These are phyloP conservation scores for Chaetomium sp. DNA, from an alignment of 2,329 filamentous ascomycete species.

Conservation along the genomic window DNA sequence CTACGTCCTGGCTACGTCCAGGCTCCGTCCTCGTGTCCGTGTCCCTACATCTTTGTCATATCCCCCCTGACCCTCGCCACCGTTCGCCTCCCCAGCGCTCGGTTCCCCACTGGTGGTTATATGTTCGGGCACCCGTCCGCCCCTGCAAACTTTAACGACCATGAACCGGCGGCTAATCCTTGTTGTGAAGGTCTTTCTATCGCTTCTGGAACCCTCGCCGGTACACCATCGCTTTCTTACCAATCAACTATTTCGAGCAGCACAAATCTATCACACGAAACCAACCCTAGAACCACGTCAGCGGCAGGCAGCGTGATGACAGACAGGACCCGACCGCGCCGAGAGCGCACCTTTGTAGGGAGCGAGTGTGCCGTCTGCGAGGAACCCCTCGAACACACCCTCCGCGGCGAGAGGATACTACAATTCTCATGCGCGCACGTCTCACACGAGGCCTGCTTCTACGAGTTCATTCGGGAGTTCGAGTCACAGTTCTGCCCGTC, in stretches of 20 bases:
- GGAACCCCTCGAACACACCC: slow-evolving; percentile 91
- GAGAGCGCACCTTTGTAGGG: slow-evolving; percentile 93
- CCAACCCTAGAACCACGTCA: slow-evolving; percentile 49
- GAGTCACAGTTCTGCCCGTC: slow-evolving; percentile 93
- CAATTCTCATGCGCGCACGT: slow-evolving; percentile 98
- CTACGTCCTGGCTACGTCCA: not conserved
- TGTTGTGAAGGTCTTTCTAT: slow-evolving; percentile 41
- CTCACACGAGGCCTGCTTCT: slow-evolving; percentile 96
- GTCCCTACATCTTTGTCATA: not conserved
- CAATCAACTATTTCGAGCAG: slow-evolving; percentile 44
- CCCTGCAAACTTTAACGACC: not conserved
- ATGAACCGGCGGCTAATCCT: slow-evolving; percentile 26
- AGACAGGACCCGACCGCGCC: slow-evolving; percentile 75
- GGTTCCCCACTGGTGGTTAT: no score
- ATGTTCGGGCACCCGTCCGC: not conserved
- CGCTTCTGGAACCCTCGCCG: slow-evolving; percentile 42
- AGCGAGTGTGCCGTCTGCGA: slow-evolving; percentile 95
- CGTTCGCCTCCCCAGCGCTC: no score
- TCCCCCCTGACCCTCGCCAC: no score
- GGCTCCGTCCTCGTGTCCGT: not conserved
- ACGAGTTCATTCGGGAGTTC: slow-evolving; percentile 95
- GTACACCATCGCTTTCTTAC: slow-evolving; percentile 46
- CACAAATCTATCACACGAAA: slow-evolving; percentile 44
- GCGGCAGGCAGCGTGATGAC: slow-evolving; percentile 63
- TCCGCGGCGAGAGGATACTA: slow-evolving; percentile 89